phyloP scores from a whole-genome alignment of 164 flowering plant genomes.

The Pachysandra terminalis region DNA sequence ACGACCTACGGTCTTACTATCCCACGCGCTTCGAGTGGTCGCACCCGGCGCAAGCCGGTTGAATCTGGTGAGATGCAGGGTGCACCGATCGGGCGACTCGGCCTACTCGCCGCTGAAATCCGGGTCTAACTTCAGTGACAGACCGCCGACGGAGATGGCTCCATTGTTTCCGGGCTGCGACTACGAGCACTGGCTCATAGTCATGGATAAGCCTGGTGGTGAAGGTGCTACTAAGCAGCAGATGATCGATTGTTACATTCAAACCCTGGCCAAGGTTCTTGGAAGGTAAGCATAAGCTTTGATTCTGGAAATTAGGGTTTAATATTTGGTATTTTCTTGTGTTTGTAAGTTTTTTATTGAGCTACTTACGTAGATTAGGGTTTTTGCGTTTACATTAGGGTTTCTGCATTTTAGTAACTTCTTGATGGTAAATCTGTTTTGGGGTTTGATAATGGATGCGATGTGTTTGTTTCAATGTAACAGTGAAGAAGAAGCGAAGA shows the following conservation, averaged over 20 bases:
- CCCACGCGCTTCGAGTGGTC: constrained; percentile 30
- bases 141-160: constrained; percentile 90
- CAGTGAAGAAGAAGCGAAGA: no score
- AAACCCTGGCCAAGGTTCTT: no score
- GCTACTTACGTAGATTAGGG: not conserved
- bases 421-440: not conserved
- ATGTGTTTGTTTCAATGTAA: constrained; percentile 7
- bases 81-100: constrained; percentile 46
- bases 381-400: not conserved
- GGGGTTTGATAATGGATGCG: not conserved
- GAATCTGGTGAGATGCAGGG: constrained; percentile 44
- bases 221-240: no score
- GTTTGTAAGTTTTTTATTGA: not conserved
- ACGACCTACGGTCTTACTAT: constrained; percentile 22
- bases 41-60: constrained; percentile 26
- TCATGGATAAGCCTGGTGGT: no score
- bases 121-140: constrained; percentile 67
- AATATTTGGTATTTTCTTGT: not conserved
- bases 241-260: no score
- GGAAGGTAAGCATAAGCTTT: no score
- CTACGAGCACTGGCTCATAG: no score
- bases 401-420: not conserved
- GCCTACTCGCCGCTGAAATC: constrained; percentile 79
- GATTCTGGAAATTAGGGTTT: not conserved
- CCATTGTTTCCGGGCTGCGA: constrained; percentile 24